A percentile compares a stretch with the other conserved stretches of the same genome.
These are phyloP conservation scores for Neonectria ditissima DNA, from an alignment of 2,329 filamentous ascomycete species.

Conservation along the genomic window DNA sequence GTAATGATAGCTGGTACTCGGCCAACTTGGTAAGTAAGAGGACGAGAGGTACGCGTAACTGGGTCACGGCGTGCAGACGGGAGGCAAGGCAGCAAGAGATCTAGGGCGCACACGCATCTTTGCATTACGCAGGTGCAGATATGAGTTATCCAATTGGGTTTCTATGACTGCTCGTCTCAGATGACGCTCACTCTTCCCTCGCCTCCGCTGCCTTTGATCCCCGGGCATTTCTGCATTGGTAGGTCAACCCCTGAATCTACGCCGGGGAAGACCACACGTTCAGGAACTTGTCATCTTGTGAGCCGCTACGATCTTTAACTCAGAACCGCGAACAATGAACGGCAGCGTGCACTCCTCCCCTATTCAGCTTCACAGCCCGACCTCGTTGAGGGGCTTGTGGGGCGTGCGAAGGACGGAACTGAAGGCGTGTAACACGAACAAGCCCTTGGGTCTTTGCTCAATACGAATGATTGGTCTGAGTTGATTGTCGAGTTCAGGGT, in stretches of 20 bases:
- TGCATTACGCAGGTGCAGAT: not conserved
- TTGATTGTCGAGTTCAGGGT: not conserved
- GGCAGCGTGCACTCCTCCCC: not conserved
- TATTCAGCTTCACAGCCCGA: not conserved
- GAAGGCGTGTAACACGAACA: conserved; percentile 7
- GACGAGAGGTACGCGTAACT: not conserved
- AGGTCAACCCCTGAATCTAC: not conserved
- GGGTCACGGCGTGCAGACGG: no score
- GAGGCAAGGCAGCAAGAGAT: not conserved
- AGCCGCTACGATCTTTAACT: no score
- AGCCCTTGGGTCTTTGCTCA: not conserved
- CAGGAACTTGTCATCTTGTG: no score
- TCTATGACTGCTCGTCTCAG: not conserved
- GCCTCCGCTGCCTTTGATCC: not conserved
- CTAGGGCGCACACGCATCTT: not conserved
- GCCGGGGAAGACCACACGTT: no score
- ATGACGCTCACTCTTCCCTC: not conserved
- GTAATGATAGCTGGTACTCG: not conserved
- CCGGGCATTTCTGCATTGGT: not conserved
- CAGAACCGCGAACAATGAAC: not conserved
- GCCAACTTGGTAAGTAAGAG: no score
- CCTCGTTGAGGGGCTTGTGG: conserved; percentile 7
- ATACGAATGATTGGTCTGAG: not conserved
- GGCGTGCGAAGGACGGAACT: not conserved
- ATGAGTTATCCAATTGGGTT: not conserved